Evolutionary conservation across 495 filamentous ascomycete species (phyloP), one percentile per base, ranked within the genome.

Genomic region (Margaritispora aquatica): DNA sequence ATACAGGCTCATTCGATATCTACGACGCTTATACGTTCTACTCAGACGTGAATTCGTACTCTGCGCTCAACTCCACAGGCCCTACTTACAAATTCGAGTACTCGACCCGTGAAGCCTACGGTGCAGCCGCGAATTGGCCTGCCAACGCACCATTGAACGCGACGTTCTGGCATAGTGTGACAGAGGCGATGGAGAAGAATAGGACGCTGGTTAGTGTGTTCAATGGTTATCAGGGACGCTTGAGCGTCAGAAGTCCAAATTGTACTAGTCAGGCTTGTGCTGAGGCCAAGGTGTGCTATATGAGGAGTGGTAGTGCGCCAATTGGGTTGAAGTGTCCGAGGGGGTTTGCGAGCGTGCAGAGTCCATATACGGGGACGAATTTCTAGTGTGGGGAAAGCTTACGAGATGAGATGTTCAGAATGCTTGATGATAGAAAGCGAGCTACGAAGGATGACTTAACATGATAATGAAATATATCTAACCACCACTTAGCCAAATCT

Each of bases 161-260:
- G 0, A 77, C 76, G 4, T 84, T 84, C 70, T 84, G 81, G 81
- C 81, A 84, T 63, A 76, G 78, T 59, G 72, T 84, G 21, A 83
- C 81, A 2, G 80, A 82, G 59, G 80, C 77, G 0, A 85, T 84
- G 83, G 80, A 83, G 68, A 65, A 53, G 17, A 74, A 84, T 55
- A 56, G 68, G 11, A 69, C 53, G 17, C 66, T 86, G 19, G 77
- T 80, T 7, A 71, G 66, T 9, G 58, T 70, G 44, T 81, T 82
- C 49, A 85, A 81, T 61, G 73, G 71, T 15, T 77, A 75, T 55
- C 77, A 85, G 64, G 82, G 82, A 2, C 81, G 79, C 63, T 67
- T 60, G 55, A 81, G 77, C 50, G 68, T 78, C 2, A 69, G 69
- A 63, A 79, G 73, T 17, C 80, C 80, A 0, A 74, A 74, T 21